Base-by-base conservation (phyloP, 495 filamentous ascomycete species). In the Lentithecium fluviatile region DNA sequence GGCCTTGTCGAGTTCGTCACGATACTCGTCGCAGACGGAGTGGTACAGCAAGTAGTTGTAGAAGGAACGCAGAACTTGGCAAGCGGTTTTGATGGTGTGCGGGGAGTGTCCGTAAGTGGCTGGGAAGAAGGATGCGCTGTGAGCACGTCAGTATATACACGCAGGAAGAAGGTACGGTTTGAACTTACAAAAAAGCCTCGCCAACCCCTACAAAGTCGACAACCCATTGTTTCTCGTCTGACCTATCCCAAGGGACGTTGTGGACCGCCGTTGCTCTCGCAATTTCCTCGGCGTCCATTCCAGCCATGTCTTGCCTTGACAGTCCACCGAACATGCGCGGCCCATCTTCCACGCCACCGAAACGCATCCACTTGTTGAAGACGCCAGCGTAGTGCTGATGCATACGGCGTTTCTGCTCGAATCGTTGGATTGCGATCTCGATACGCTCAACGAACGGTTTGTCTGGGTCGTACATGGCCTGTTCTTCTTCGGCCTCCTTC, bases 11-110 rank as follows among this genome's bases (percentile, higher is more conserved):
- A 97, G 79, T 61, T 88, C 80, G 0, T 79, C 76, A 0, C 66
- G 75, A 70, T 91, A 86, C 64, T 98, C 94, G 2, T 88, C 87
- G 62, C 90, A 95, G 13, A 95, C 94, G 36, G 88, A 79, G 66
- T 97, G 93, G 56, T 81, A 80, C 12, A 91, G 77, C 8, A 97
- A 78, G 66, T 96, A 98, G 64, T 90, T 91, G 57, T 95, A 81
- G 72, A 97, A 96, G 72, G 94, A 96, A 50, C 81, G 81, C 46
- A 97, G 77, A 4, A 94, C 82, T 15, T 77, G 75, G 13, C 82
- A 80, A 12, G 76, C 78, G 17, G 78, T 57, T 49, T 81, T 77
- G 56, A 89, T 70, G 45, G 76, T 72, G 0, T 77, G 15, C 2
- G 43, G 45, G 2, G 49, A 19, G 48, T 70, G 51, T 79, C 75